A percentile compares a stretch with the other conserved stretches of the same genome.
These are phyloP conservation scores for Aspergillus puulaauensis DNA, from an alignment of 2,329 filamentous ascomycete species.

Conservation along the genomic window DNA sequence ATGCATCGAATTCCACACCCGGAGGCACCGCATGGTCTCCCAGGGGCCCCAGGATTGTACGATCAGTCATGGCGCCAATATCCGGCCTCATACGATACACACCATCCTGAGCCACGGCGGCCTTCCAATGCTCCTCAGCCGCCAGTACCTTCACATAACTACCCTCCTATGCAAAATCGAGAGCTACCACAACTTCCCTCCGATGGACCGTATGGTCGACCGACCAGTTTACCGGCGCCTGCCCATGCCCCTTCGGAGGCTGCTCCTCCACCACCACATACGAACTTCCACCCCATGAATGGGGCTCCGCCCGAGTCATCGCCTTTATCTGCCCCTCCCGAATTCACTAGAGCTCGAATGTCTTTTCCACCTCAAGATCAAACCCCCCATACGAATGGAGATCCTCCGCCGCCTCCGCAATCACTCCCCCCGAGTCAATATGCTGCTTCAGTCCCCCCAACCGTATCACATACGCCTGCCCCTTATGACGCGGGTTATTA, in stretches of 20 bases:
- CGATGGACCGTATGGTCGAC: slow-evolving; percentile 35
- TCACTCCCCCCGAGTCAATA: slow-evolving; percentile 32
- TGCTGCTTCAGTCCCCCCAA: slow-evolving; percentile 24
- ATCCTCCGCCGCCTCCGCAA: slow-evolving; percentile 29
- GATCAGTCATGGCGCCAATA: slow-evolving; percentile 35
- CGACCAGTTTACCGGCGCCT: slow-evolving; percentile 31
- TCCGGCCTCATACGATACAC: slow-evolving; percentile 29
- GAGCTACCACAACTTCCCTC: slow-evolving; percentile 35
- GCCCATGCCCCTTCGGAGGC: slow-evolving; percentile 29
- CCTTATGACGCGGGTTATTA: slow-evolving; percentile 31
- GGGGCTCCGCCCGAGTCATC: slow-evolving; percentile 27
- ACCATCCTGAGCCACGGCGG: slow-evolving; percentile 30
- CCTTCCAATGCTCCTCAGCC: slow-evolving; percentile 28
- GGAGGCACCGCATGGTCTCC: slow-evolving; percentile 29
- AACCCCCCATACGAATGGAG: slow-evolving; percentile 26
- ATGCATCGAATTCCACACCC: slow-evolving; percentile 34
- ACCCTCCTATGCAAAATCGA: slow-evolving; percentile 31
- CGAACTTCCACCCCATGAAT: slow-evolving; percentile 27
- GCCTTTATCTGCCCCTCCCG: slow-evolving; percentile 33
- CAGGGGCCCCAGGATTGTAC: slow-evolving; percentile 28
- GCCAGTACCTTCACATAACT: slow-evolving; percentile 27
- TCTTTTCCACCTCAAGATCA: slow-evolving; percentile 30
- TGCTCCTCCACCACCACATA: slow-evolving; percentile 25
- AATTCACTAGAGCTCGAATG: slow-evolving; percentile 33
- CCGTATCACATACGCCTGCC: slow-evolving; percentile 27